Conservation (phyloP, 805 yeast species). For the Ogataea kodamae region DNA sequence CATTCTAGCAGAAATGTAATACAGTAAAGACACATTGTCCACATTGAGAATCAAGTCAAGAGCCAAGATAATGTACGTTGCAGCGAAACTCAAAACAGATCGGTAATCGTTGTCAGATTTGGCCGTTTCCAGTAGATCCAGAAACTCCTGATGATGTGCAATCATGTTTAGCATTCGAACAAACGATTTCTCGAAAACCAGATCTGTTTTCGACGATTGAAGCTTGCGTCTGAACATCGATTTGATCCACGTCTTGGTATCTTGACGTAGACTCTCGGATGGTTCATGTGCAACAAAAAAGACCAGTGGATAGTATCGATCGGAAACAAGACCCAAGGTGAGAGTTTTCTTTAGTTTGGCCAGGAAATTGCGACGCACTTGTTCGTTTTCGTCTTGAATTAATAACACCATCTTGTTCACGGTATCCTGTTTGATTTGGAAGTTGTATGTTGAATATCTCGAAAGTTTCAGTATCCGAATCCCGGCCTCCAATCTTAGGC, state of each 20-base stretch:
- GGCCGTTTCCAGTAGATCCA: conserved; percentile 35
- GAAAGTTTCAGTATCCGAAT: conserved; percentile 61
- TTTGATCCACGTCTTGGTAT: conserved; percentile 66
- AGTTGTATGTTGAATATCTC: conserved; percentile 47
- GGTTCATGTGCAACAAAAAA: conserved; percentile 82
- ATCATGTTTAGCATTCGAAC: conserved; percentile 66
- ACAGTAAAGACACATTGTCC: conserved; percentile 68
- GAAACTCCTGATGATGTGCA: conserved; percentile 70
- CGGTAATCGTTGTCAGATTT: conserved; percentile 15
- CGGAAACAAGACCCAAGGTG: conserved; percentile 52
- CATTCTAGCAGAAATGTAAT: conserved; percentile 71
- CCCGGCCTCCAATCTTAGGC: conserved; percentile 68
- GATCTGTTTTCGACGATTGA: conserved; percentile 32
- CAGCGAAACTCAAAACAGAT: conserved; percentile 50
- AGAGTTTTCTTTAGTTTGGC: conserved; percentile 48
- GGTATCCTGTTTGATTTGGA: conserved; percentile 48
- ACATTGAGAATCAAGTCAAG: conserved; percentile 57
- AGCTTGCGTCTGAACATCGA: conserved; percentile 46
- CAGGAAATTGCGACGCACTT: conserved; percentile 54
- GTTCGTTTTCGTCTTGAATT: conserved; percentile 61
- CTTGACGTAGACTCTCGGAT: conserved; percentile 42
- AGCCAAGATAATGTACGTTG: conserved; percentile 58
- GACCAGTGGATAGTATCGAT: conserved; percentile 60
- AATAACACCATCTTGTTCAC: conserved; percentile 52
- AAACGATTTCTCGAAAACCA: conserved; percentile 61